These are phyloP conservation scores for Hippophae gyantsensis DNA, from an alignment of 306 rosid genomes.

Conservation along the genomic window DNA sequence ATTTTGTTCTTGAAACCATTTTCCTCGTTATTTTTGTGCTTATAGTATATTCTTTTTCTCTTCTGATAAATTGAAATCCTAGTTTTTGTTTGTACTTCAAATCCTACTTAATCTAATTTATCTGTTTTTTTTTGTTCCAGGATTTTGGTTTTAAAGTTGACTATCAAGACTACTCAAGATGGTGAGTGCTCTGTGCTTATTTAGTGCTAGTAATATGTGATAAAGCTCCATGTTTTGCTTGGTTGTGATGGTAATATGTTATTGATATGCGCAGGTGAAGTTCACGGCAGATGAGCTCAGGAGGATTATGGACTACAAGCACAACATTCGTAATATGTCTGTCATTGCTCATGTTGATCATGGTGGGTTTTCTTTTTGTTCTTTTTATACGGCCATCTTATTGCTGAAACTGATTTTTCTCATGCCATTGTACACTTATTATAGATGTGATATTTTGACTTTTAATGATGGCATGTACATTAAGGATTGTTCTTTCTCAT, in stretches of 20 bases:
- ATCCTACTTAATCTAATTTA: neutral
- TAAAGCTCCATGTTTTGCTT: neutral
- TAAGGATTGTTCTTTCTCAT: too few relatives aligned
- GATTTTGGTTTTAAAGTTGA: neutral
- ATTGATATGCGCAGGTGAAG: constrained; percentile 62
- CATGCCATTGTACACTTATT: neutral
- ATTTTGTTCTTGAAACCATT: too few relatives aligned
- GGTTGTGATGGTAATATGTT: constrained; percentile 7
- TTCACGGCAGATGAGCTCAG: constrained; percentile 86
- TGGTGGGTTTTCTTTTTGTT: constrained; percentile 22
- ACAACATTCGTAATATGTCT: constrained; percentile 92
- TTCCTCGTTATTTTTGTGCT: too few relatives aligned
- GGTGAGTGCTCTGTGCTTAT: constrained; percentile 21
- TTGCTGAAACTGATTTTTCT: neutral
- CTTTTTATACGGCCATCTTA: neutral
- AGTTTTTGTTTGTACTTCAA: too few relatives aligned
- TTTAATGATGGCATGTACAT: constrained; percentile 18
- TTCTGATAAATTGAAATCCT: too few relatives aligned
- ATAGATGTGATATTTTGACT: neutral
- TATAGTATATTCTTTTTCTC: too few relatives aligned
- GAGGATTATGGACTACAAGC: constrained; percentile 76
- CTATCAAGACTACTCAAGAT: constrained; percentile 37
- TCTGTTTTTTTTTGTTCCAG: constrained; percentile 18
- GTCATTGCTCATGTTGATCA: constrained; percentile 93
- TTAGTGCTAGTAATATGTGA: neutral